These are phyloP conservation scores for Puccinia triticina DNA, from an alignment of 1,284 basidiomycete species.

Conservation along the genomic window DNA sequence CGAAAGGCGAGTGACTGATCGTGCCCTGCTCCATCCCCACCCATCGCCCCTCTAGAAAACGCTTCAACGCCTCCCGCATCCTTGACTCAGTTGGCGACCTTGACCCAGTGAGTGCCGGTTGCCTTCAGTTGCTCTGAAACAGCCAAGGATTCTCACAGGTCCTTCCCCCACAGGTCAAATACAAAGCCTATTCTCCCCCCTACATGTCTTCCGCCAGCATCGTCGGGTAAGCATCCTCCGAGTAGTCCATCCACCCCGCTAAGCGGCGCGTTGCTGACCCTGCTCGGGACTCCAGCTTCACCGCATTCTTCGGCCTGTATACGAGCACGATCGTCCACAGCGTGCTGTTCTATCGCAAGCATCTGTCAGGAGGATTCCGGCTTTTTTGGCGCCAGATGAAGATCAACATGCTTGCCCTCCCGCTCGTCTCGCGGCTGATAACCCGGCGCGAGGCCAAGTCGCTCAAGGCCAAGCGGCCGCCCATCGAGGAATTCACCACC, in stretches of 20 bases:
- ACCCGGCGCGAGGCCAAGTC: conserved; percentile 55
- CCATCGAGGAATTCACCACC: conserved; percentile 51
- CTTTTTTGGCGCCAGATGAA: conserved; percentile 22
- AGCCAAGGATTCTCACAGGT: neutral
- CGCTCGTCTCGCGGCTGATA: conserved; percentile 12
- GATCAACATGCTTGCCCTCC: neutral
- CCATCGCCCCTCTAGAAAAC: conserved; percentile 8
- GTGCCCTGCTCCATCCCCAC: neutral
- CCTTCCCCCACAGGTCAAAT: conserved; percentile 40
- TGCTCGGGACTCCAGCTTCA: conserved; percentile 60
- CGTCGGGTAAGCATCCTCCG: conserved; percentile 25
- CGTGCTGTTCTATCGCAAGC: conserved; percentile 62
- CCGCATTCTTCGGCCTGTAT: conserved; percentile 60
- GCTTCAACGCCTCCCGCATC: conserved; percentile 36
- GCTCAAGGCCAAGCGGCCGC: conserved; percentile 1
- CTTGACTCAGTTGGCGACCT: conserved; percentile 26
- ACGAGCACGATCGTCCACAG: conserved; percentile 62
- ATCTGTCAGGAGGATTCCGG: conserved; percentile 61
- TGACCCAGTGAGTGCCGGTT: conserved; percentile 27
- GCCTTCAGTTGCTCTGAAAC: neutral
- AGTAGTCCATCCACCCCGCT: conserved; percentile 55
- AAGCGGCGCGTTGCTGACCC: conserved; percentile 52
- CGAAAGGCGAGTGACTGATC: neutral
- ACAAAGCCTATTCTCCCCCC: conserved; percentile 56
- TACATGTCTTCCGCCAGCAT: conserved; percentile 53